These are phyloP conservation scores for Candida germanica DNA, from an alignment of 805 yeast genomes.

Conservation along the genomic window DNA sequence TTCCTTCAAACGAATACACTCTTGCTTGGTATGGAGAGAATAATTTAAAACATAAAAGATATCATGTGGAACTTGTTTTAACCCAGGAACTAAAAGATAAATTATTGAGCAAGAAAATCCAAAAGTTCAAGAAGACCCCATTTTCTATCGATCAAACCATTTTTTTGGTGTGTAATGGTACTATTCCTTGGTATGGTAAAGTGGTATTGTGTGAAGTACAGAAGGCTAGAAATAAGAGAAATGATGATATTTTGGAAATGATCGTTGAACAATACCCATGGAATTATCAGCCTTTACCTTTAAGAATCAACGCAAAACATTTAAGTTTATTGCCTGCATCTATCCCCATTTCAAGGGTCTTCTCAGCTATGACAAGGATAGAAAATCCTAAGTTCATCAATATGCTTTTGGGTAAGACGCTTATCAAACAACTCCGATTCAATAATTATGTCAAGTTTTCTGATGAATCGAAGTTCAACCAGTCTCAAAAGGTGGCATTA, in stretches of 20 bases:
- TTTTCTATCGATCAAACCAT: slow-evolving; percentile 58
- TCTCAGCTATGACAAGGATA: slow-evolving; percentile 63
- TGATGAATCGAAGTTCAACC: slow-evolving; percentile 46
- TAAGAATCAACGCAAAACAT: slow-evolving; percentile 33
- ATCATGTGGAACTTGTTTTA: slow-evolving; percentile 40
- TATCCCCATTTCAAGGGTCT: slow-evolving; percentile 58
- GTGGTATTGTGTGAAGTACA: slow-evolving; percentile 38
- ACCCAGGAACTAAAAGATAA: slow-evolving; percentile 49
- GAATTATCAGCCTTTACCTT: slow-evolving; percentile 53
- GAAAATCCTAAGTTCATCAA: slow-evolving; percentile 50
- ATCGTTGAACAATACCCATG: slow-evolving; percentile 54
- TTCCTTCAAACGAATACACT: slow-evolving; percentile 40
- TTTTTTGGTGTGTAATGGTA: slow-evolving; percentile 49
- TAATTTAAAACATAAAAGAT: slow-evolving; percentile 37
- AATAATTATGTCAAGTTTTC: slow-evolving; percentile 51
- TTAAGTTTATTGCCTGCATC: slow-evolving; percentile 56
- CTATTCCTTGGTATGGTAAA: slow-evolving; percentile 58
- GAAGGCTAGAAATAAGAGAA: slow-evolving; percentile 20
- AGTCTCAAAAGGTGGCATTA: slow-evolving; percentile 55
- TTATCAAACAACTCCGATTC: slow-evolving; percentile 55
- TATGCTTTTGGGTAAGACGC: slow-evolving; percentile 53
- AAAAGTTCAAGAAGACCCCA: slow-evolving; percentile 54
- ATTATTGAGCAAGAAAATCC: slow-evolving; percentile 48
- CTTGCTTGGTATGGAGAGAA: slow-evolving; percentile 52
- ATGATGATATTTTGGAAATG: slow-evolving; percentile 34